These are phyloP conservation scores for Ulota crispa DNA, from an alignment of 225 moss, liverwort and hornwort genomes.

Conservation along the genomic window DNA sequence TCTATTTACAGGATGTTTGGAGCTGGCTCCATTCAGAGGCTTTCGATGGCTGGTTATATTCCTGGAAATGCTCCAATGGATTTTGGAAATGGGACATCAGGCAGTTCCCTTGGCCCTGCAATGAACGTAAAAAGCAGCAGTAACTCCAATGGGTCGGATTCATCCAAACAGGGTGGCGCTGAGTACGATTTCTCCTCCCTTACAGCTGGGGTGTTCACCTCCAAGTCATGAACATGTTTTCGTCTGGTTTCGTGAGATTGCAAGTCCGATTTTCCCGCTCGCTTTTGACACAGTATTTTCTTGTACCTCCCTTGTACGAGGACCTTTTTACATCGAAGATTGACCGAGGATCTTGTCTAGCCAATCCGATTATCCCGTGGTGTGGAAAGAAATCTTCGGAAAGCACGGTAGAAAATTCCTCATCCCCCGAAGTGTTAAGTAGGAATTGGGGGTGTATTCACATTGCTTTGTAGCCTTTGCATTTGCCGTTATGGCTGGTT, in stretches of 20 bases:
- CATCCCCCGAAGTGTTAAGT: constrained; percentile 23
- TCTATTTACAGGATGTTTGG: constrained; percentile 45
- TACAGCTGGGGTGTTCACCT: constrained; percentile 55
- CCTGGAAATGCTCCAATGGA: constrained; percentile 65
- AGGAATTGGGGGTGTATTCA: constrained; percentile 23
- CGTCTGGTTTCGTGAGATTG: constrained; percentile 16
- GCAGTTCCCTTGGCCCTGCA: constrained; percentile 40
- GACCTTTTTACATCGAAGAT: constrained; percentile 27
- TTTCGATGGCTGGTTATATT: constrained; percentile 55
- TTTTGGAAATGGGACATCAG: constrained; percentile 49
- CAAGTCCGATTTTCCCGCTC: constrained; percentile 16
- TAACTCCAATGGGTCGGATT: constrained; percentile 51
- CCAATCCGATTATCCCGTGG: constrained; percentile 21
- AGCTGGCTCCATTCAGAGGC: constrained; percentile 55
- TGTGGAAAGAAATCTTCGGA: constrained; percentile 20
- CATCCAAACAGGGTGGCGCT: constrained; percentile 47
- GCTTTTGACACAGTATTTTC: constrained; percentile 19
- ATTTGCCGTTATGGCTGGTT: constrained; percentile 21
- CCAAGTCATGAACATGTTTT: constrained; percentile 44
- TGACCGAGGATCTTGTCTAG: constrained; percentile 29
- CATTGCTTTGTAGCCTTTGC: constrained; percentile 26
- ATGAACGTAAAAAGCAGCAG: constrained; percentile 38
- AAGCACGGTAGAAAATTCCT: constrained; percentile 22
- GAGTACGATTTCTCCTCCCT: constrained; percentile 71
- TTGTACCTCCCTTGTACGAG: constrained; percentile 29